phyloP scores from a whole-genome alignment of 1,284 basidiomycete species.

The Cryptococcus sp. region DNA sequence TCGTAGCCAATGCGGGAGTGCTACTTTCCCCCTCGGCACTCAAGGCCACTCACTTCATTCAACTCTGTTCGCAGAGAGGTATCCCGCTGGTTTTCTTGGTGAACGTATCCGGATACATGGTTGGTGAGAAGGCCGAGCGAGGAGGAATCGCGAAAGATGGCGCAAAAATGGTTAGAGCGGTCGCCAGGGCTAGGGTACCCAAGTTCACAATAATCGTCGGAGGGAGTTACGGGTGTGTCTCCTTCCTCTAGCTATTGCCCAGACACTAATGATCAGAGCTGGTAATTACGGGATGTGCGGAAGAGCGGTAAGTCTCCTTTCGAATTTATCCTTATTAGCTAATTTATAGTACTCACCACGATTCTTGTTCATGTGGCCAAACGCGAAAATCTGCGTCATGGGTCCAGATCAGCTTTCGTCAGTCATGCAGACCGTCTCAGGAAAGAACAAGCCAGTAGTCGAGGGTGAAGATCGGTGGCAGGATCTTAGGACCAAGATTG shows the following conservation, averaged over 20 bases:
- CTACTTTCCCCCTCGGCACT: constrained; percentile 88
- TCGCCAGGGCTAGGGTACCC: constrained; percentile 88
- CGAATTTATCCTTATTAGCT: not conserved
- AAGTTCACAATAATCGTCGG: constrained; percentile 94
- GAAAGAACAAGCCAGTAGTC: constrained; percentile 19
- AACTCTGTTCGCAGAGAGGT: constrained; percentile 84
- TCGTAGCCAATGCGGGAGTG: constrained; percentile 91
- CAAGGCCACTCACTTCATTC: constrained; percentile 92
- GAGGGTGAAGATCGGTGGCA: constrained; percentile 32
- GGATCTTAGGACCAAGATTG: constrained; percentile 70
- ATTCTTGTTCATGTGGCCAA: constrained; percentile 98
- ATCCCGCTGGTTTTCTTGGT: constrained; percentile 90
- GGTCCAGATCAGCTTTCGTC: constrained; percentile 85
- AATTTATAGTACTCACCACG: constrained; percentile 74
- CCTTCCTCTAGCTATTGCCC: not conserved
- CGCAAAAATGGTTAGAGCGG: constrained; percentile 95
- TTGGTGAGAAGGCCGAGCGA: constrained; percentile 85
- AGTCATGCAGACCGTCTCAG: constrained; percentile 77
- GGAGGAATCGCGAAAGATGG: constrained; percentile 97
- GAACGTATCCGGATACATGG: constrained; percentile 90
- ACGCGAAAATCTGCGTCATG: constrained; percentile 95
- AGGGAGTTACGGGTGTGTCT: constrained; percentile 69
- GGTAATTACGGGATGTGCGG: constrained; percentile 94
- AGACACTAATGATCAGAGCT: constrained; percentile 49
- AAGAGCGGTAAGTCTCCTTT: constrained; percentile 58